Evolutionary conservation across 2,329 filamentous ascomycete genomes (phyloP).

Genomic region (Chaetomium globosum): DNA sequence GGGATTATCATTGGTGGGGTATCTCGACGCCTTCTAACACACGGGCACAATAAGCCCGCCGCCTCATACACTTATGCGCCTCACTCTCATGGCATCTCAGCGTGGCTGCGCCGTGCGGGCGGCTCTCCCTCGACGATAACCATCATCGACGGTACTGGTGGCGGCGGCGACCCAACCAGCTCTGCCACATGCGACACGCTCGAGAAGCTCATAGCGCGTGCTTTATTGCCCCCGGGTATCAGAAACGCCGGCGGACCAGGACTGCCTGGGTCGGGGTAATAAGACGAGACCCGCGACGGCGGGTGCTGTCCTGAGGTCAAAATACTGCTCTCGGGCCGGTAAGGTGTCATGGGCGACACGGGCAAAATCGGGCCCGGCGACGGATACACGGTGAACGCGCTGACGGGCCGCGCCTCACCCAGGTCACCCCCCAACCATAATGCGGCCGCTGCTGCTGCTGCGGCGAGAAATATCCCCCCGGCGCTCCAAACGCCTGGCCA

Average conservation of each 20-base stretch:
- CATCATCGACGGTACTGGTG: conserved; percentile 6
- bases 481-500: neutral
- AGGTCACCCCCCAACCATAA: neutral
- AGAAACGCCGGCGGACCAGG: conserved; percentile 28
- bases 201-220: conserved; percentile 29
- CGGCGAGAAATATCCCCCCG: neutral
- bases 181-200: conserved; percentile 15
- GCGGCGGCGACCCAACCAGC: conserved; percentile 20
- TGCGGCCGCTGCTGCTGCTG: conserved; percentile 8
- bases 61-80: neutral
- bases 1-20: neutral
- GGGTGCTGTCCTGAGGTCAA: neutral
- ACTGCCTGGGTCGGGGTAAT: conserved; percentile 10
- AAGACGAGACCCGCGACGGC: conserved; percentile 7
- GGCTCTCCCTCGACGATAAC: conserved; percentile 17
- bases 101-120: neutral
- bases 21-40: neutral
- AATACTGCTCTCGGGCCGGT: conserved; percentile 16
- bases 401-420: conserved; percentile 18
- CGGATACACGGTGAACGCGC: conserved; percentile 15
- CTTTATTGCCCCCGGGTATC: conserved; percentile 31
- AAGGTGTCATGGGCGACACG: conserved; percentile 25
- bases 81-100: neutral
- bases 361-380: conserved; percentile 24
- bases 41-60: neutral